Evolutionary conservation across 352 stramenopile genomes (phyloP), one percentile per base, ranked within the genome.

Genomic region (Pythium aristosporum): DNA sequence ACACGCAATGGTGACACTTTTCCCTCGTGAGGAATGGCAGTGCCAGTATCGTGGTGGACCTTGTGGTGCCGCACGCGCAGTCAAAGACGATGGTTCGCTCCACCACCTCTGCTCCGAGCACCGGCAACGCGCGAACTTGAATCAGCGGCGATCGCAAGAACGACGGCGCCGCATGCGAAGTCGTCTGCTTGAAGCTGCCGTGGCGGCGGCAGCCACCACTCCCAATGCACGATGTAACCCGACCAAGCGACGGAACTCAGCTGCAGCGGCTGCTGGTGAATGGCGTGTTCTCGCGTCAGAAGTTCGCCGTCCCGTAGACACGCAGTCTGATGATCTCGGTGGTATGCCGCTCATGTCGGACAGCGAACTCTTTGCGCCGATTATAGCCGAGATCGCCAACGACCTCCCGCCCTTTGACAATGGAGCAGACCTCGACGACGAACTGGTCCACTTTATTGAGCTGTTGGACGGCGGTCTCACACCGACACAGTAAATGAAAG

Each of bases 31-130:
- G 16, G 65, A 67, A 44, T 69, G 75, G 60, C 69, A 72, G n/a
- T 87, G 78, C 62, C 65, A 69, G 9, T 87, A 87, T 57, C 70
- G 69, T 46, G 85, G 74, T 62, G 80, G 75, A 44, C 62, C 74
- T 46, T 87, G 81, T 57, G 43, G 71, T 25, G 74, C 76, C 36
- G n/a, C 67, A 15, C 81, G 81, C 39, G 75, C 78, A 15, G 37
- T 79, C 51, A 87, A 90, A 67, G 73, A 73, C 54, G 80, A 78
- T 43, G 79, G 79, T 9, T 71, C 68, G 30, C 65, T 88, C n/a
- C 81, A 90, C 68, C 74, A 72, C 20, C 73, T 88, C 50, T 90
- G 81, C 55, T 71, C 76, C 12, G 76, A 81, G 52, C 81, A 90
- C 58, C 77, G 81, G n/a, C 61, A 65, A 41, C 80, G 76, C 47